phyloP scores from a whole-genome alignment of 78 protist species.

The Speleostelium caveatum region DNA sequence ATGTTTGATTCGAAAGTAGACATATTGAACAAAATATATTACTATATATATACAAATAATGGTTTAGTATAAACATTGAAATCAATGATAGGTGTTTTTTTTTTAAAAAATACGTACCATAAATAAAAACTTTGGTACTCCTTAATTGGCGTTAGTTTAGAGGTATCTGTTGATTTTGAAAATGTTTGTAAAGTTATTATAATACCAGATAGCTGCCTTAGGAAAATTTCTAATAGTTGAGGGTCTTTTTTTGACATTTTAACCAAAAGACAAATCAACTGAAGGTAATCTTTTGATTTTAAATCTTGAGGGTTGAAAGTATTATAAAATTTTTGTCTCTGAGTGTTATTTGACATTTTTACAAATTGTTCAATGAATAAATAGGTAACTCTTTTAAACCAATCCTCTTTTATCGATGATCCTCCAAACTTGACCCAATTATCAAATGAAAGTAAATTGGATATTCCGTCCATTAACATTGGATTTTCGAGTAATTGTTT shows the following conservation, averaged over 20 bases:
- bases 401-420: too few species aligned
- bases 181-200: too few species aligned
- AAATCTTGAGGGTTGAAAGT: background rate
- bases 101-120: too few species aligned
- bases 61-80: too few species aligned
- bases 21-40: constrained; percentile 4
- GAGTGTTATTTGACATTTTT: background rate
- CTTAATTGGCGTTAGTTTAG: background rate
- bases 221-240: background rate
- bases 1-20: background rate
- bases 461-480: background rate
- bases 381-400: background rate
- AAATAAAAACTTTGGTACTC: background rate
- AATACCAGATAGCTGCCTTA: background rate
- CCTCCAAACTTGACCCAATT: background rate
- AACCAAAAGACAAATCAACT: background rate
- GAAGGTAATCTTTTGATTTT: background rate
- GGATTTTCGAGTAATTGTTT: too few species aligned
- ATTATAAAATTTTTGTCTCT: too few species aligned
- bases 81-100: too few species aligned
- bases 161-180: too few species aligned
- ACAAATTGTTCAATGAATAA: constrained; percentile 6
- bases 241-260: background rate
- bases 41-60: too few species aligned
- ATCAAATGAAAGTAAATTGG: constrained; percentile 1